Evolutionary conservation across 2,329 filamentous ascomycete species (phyloP).

Genomic region (Huntiella bhutanensis): DNA sequence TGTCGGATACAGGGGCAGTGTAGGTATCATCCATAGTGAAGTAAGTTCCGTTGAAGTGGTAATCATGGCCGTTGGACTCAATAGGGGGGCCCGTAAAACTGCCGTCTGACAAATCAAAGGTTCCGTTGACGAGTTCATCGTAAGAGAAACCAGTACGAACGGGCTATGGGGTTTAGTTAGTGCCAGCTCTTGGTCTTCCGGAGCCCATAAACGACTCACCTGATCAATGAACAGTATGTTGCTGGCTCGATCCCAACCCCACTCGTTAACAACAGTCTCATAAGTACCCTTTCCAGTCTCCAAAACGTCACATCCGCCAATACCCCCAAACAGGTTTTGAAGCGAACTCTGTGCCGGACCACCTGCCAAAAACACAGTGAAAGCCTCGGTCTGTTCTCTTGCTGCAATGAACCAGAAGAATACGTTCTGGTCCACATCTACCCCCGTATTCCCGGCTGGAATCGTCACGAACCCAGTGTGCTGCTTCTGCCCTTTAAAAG

Average conservation of each 20-base stretch:
- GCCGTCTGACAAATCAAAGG: constrained; percentile 28
- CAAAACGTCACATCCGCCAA: constrained; percentile 34
- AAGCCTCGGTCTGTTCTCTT: constrained; percentile 16
- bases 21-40: neutral
- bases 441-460: constrained; percentile 20
- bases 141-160: constrained; percentile 52
- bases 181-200: constrained; percentile 19
- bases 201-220: constrained; percentile 9
- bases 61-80: constrained; percentile 17
- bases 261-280: constrained; percentile 37
- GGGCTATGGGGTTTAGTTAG: constrained; percentile 20
- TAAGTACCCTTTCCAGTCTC: constrained; percentile 24
- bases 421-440: constrained; percentile 18
- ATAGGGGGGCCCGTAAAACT: constrained; percentile 20
- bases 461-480: constrained; percentile 51
- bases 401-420: constrained; percentile 34
- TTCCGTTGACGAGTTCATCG: constrained; percentile 43
- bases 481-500: constrained; percentile 45
- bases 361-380: constrained; percentile 45
- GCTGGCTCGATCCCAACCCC: constrained; percentile 43
- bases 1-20: constrained; percentile 32
- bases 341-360: constrained; percentile 47
- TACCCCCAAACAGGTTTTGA: constrained; percentile 42
- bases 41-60: constrained; percentile 12
- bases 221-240: constrained; percentile 40